Percentiles rank a stretch among this genome's conserved stretches.
phyloP scores from a whole-genome alignment of 1,139 yeast genomes.

The Petasospora rhodanensis region DNA sequence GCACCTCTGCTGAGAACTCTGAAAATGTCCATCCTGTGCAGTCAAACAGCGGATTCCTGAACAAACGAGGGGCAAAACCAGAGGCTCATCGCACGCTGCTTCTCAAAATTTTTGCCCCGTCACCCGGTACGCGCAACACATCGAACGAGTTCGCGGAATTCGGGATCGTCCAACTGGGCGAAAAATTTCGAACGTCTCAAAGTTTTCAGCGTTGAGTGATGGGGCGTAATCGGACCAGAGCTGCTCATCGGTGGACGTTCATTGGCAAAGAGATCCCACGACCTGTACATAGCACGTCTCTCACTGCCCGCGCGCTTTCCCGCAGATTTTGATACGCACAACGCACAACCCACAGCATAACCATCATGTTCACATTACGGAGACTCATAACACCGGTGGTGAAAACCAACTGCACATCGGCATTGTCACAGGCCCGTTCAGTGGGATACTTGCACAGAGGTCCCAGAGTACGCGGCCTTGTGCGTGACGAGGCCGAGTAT shows the following conservation, averaged over 20 bases:
- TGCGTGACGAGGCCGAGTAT: conserved; percentile 69
- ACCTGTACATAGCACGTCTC: background rate
- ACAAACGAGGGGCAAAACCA: background rate
- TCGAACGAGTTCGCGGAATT: conserved; percentile 6
- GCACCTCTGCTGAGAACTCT: conserved; percentile 85
- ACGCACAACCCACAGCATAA: conserved; percentile 1
- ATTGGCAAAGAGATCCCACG: too few species aligned
- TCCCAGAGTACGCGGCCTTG: conserved; percentile 64
- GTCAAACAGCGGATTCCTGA: background rate
- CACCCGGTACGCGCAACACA: conserved; percentile 4
- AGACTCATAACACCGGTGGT: conserved; percentile 3
- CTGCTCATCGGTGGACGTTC: too few species aligned
- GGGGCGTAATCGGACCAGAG: too few species aligned
- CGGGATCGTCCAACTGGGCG: background rate
- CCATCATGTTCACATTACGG: conserved; percentile 8
- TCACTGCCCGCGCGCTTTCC: too few species aligned
- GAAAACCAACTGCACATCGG: background rate
- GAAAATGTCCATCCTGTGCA: conserved; percentile 73
- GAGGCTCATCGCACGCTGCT: too few species aligned
- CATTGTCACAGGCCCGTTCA: conserved; percentile 12
- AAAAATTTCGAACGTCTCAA: background rate
- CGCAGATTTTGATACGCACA: background rate
- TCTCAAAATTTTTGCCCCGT: conserved; percentile 3
- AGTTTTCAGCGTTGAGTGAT: conserved; percentile 1
- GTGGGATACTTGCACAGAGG: conserved; percentile 45